These are phyloP conservation scores for Hypoxylon sp. DNA, from an alignment of 2,329 filamentous ascomycete genomes.

Conservation along the genomic window DNA sequence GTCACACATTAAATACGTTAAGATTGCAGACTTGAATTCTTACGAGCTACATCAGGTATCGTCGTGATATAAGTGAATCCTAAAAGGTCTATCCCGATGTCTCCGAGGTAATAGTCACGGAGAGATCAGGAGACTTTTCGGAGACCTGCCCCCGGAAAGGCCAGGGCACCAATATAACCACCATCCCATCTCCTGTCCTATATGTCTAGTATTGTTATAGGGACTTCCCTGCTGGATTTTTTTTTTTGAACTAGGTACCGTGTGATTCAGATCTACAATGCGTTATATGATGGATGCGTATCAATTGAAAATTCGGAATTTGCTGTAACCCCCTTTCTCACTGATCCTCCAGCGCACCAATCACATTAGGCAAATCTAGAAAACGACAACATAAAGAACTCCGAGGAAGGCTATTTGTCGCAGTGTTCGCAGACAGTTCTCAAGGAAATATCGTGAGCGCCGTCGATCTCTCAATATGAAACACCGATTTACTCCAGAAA, in stretches of 20 bases:
- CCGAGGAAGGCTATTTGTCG: neutral
- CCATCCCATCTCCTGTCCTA: neutral
- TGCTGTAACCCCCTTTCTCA: neutral
- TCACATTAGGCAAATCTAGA: slow-evolving; percentile 8
- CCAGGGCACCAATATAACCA: neutral
- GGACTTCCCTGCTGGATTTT: neutral
- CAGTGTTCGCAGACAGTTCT: neutral
- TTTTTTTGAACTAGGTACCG: neutral
- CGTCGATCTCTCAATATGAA: neutral
- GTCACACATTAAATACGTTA: neutral
- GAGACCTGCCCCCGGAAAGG: neutral
- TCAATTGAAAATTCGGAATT: neutral
- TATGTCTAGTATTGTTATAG: neutral
- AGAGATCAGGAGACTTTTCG: neutral
- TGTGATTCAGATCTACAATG: neutral
- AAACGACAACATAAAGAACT: neutral
- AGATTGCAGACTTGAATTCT: neutral
- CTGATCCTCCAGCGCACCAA: neutral
- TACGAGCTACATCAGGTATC: neutral
- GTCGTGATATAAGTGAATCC: neutral
- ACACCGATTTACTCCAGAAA: neutral
- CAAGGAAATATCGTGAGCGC: neutral
- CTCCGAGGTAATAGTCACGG: slow-evolving; percentile 1
- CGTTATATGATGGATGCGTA: neutral
- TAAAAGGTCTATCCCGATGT: neutral